Conservation (phyloP, 176 grass and related monocot species). For the Alopecurus myosuroides region DNA sequence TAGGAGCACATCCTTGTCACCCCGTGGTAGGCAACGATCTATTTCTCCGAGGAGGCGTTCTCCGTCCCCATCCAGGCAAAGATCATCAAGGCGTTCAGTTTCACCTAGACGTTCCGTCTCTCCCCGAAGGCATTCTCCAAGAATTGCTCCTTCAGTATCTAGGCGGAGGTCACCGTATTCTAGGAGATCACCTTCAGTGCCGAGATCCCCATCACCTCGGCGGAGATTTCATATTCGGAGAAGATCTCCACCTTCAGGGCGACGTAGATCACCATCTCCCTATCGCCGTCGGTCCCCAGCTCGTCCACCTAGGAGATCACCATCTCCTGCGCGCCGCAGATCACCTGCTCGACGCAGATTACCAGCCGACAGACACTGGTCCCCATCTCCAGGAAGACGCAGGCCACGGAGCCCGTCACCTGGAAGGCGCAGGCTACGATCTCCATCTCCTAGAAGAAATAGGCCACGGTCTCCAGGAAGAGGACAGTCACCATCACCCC, state of each 20-base stretch:
- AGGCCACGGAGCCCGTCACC: slow-evolving; percentile 37
- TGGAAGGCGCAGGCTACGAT: slow-evolving; percentile 12
- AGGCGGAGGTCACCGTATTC: slow-evolving; percentile 53
- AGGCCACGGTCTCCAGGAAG: slow-evolving; percentile 35
- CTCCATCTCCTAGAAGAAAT: slow-evolving; percentile 30
- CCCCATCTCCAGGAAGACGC: slow-evolving; percentile 27
- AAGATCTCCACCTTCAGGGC: slow-evolving; percentile 50
- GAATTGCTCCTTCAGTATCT: slow-evolving; percentile 23
- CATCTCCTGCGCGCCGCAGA: slow-evolving; percentile 44
- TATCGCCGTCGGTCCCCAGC: slow-evolving; percentile 40
- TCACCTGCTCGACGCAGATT: slow-evolving; percentile 44
- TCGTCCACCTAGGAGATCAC: slow-evolving; percentile 45
- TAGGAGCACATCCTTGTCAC: slow-evolving; percentile 56
- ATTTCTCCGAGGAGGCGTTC: slow-evolving; percentile 60
- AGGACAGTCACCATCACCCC: slow-evolving; percentile 19
- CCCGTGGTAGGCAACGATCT: slow-evolving; percentile 32
- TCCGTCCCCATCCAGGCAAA: slow-evolving; percentile 40
- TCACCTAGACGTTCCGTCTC: slow-evolving; percentile 57
- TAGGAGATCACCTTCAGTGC: slow-evolving; percentile 38
- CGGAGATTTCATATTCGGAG: slow-evolving; percentile 36
- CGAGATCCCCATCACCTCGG: slow-evolving; percentile 48
- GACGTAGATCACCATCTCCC: slow-evolving; percentile 53
- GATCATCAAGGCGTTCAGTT: slow-evolving; percentile 36
- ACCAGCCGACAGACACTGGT: slow-evolving; percentile 31
- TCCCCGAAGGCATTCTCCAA: slow-evolving; percentile 58